Evolutionary conservation across 2,329 filamentous ascomycete species (phyloP).

Genomic region (Capronia americana): DNA sequence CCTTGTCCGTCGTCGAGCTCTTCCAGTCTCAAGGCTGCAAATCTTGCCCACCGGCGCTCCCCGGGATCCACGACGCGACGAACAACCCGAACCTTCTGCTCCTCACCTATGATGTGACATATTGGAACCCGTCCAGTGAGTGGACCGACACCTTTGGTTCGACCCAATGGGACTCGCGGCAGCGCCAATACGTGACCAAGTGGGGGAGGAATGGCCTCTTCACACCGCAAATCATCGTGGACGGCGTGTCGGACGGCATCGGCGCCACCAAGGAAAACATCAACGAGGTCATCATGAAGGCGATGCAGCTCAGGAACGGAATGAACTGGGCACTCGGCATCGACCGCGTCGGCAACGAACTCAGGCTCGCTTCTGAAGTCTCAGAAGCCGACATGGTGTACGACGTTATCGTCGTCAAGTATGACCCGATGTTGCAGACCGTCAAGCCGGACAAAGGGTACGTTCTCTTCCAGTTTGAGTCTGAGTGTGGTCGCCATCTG

Average conservation of each 20-base stretch:
- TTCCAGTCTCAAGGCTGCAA: slow-evolving; percentile 36
- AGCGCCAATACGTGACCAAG: slow-evolving; percentile 30
- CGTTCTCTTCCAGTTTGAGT: not conserved
- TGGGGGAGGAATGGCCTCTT: slow-evolving; percentile 32
- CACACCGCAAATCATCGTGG: slow-evolving; percentile 34
- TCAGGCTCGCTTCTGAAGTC: slow-evolving; percentile 28
- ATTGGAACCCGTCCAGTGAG: slow-evolving; percentile 32
- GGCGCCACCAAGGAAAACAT: slow-evolving; percentile 31
- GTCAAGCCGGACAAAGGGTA: slow-evolving; percentile 33
- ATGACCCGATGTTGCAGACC: slow-evolving; percentile 26
- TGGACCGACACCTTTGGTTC: slow-evolving; percentile 36
- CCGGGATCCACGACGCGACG: slow-evolving; percentile 31
- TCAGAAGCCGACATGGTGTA: slow-evolving; percentile 30
- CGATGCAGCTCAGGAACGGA: slow-evolving; percentile 29
- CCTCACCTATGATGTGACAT: slow-evolving; percentile 36
- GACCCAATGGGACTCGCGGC: slow-evolving; percentile 30
- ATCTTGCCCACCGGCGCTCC: slow-evolving; percentile 35
- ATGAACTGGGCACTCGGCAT: slow-evolving; percentile 29
- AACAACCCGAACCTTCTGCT: slow-evolving; percentile 34
- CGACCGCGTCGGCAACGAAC: slow-evolving; percentile 29
- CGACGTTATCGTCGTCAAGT: slow-evolving; percentile 31
- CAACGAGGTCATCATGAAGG: slow-evolving; percentile 28
- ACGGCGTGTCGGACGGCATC: slow-evolving; percentile 32
- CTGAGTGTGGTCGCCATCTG: not conserved
- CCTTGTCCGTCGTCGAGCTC: slow-evolving; percentile 35